Evolutionary conservation across 257 asterid genomes (phyloP), one percentile per base, ranked within the genome.

Genomic region (Scutellaria minor): DNA sequence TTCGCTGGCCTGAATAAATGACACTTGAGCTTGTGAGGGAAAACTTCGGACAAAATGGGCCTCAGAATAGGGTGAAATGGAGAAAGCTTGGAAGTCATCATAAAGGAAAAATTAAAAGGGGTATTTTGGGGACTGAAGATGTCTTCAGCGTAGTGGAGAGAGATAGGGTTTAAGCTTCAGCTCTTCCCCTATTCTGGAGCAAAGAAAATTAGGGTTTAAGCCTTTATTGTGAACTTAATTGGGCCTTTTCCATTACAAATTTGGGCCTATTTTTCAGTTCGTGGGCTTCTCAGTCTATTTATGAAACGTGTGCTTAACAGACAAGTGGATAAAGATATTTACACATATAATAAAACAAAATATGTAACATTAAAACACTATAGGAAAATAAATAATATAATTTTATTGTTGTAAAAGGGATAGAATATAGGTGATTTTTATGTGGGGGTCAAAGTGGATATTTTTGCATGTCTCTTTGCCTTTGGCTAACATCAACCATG

Each of bases 101-200:
- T 66, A 35, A 18, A 1, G 58, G 71, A 37, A 6, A 42, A 67
- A 0, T 35, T 13, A 66, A 42, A 52, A 56, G 48, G 77, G 64
- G 71, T 64, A 70, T 65, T 9, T 13, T 55, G 62, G 88, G 80
- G 12, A 46, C 14, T 13, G 72, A 55, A 51, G 61, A 15, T 58
- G 75, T 44, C 42, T 51, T 6, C 48, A 53, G 66, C 51, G 72
- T 44, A 24, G 45, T 9, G 57, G 9, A 52, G 62, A 3, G 81
- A 5, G 81, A 74, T 73, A 80, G 91, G 94, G 95, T 86, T 88
- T 88, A 84, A 81, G 88, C 81, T 69, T 7, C 52, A 44, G 44
- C 39, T 44, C 42, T 66, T 35, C 11, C 42, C 66, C 64, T 39
- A 4, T 35, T 65, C 75, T 69, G 53, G 3, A 39, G 13, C 40